Percentiles rank a stretch among this genome's conserved stretches.
Conservation (phyloP, 148 eudicot genomes). For the Vaccinium myrtillus region DNA sequence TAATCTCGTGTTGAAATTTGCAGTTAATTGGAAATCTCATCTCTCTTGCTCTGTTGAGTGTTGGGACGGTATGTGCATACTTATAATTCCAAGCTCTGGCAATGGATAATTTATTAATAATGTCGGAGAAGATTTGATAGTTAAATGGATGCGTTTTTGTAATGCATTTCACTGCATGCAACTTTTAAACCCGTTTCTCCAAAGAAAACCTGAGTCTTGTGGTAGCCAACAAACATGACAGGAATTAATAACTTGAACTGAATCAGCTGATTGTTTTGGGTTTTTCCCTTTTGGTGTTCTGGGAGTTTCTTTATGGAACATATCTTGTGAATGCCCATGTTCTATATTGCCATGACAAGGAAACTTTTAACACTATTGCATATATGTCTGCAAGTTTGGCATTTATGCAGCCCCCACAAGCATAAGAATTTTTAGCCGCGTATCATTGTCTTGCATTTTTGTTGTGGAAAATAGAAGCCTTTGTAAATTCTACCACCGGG, state of each 20-base stretch:
- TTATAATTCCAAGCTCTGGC: conserved; percentile 5
- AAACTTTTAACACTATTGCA: not conserved
- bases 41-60: conserved; percentile 66
- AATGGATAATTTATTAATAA: not conserved
- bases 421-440: not conserved
- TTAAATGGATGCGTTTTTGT: not conserved
- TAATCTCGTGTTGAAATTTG: conserved; percentile 18
- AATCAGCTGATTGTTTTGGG: not conserved
- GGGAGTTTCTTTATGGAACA: not conserved
- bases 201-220: not conserved
- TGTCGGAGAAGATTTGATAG: not conserved
- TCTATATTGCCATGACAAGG: not conserved
- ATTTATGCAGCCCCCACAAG: conserved; percentile 2
- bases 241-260: not conserved
- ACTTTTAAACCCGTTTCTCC: not conserved
- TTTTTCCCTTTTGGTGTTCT: not conserved
- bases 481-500: not conserved
- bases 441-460: conserved; percentile 9
- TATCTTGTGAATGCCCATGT: not conserved
- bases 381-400: not conserved
- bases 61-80: conserved; percentile 53
- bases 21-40: conserved; percentile 90
- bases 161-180: not conserved
- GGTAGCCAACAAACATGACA: not conserved
- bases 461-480: not conserved